These are phyloP conservation scores for Nyctanthes arbortristis DNA, from an alignment of 257 asterid species.

Conservation along the genomic window DNA sequence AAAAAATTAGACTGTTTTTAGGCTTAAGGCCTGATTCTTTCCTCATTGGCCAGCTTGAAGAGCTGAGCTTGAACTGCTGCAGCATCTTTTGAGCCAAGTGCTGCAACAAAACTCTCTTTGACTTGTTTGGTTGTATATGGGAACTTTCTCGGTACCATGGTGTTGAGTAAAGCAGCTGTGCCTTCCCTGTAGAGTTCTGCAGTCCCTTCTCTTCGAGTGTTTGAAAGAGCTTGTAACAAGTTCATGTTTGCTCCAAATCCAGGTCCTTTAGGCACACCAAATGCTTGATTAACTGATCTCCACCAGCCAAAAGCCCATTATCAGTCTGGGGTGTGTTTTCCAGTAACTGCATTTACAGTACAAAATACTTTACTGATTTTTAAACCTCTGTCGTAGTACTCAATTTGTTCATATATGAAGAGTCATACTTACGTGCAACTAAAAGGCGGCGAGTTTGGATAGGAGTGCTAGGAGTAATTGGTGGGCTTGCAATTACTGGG, in stretches of 20 bases:
- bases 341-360: slow-evolving; percentile 51
- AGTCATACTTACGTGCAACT: no score
- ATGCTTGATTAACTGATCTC: slow-evolving; percentile 35
- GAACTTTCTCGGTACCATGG: slow-evolving; percentile 23
- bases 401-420: no score
- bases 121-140: slow-evolving; percentile 29
- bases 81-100: slow-evolving; percentile 21
- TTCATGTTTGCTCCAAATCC: slow-evolving; percentile 21
- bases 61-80: slow-evolving; percentile 31
- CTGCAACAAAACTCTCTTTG: slow-evolving; percentile 21
- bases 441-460: not conserved
- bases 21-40: slow-evolving; percentile 36
- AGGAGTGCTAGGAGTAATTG: no score
- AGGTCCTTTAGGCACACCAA: slow-evolving; percentile 26
- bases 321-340: slow-evolving; percentile 40
- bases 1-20: slow-evolving; percentile 28
- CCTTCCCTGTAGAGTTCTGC: slow-evolving; percentile 35
- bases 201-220: slow-evolving; percentile 20
- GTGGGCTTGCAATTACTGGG: no score
- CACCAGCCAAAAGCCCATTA: slow-evolving; percentile 47
- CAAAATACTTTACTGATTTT: no score
- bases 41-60: slow-evolving; percentile 33
- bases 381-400: no score
- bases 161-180: slow-evolving; percentile 29
- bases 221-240: slow-evolving; percentile 29